phyloP scores from a whole-genome alignment of 2,329 filamentous ascomycete genomes.

The Neonectria punicea region DNA sequence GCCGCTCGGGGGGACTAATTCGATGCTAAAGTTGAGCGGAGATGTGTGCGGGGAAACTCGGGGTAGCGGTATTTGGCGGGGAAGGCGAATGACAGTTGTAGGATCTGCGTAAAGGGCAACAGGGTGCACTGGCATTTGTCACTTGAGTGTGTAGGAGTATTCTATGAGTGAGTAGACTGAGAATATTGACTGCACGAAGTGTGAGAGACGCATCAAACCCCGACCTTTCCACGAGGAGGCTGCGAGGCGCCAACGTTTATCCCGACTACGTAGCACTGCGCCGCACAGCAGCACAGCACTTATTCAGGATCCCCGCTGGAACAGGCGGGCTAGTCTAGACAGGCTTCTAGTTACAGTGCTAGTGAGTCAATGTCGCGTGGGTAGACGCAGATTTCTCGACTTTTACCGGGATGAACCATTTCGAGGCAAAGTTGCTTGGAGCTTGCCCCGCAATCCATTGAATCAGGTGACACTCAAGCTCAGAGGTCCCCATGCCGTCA shows the following conservation, averaged over 20 bases:
- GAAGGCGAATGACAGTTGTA: background rate
- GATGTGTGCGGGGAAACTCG: constrained; percentile 20
- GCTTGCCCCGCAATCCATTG: constrained; percentile 23
- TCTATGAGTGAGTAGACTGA: background rate
- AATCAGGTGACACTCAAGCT: constrained; percentile 25
- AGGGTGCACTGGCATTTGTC: background rate
- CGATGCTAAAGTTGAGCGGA: constrained; percentile 1
- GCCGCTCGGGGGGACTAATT: background rate
- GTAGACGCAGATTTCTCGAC: constrained; percentile 5
- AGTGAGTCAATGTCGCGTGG: constrained; percentile 19
- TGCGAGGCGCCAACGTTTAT: background rate
- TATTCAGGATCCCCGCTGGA: constrained; percentile 15
- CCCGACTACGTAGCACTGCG: background rate
- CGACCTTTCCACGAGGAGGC: too few species aligned
- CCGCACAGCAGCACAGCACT: background rate
- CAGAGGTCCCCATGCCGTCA: constrained; percentile 9
- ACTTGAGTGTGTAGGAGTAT: background rate
- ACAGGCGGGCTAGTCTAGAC: background rate
- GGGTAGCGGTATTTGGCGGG: constrained; percentile 11
- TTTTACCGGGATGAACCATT: constrained; percentile 14
- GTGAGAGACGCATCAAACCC: background rate
- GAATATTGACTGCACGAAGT: background rate
- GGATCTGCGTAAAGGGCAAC: background rate
- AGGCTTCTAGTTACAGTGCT: constrained; percentile 1
- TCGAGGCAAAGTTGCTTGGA: constrained; percentile 2